A percentile compares a stretch with the other conserved stretches of the same genome.
These are phyloP conservation scores for Magnusiomyces suaveolens DNA, from an alignment of 1,139 yeast species.

Conservation along the genomic window DNA sequence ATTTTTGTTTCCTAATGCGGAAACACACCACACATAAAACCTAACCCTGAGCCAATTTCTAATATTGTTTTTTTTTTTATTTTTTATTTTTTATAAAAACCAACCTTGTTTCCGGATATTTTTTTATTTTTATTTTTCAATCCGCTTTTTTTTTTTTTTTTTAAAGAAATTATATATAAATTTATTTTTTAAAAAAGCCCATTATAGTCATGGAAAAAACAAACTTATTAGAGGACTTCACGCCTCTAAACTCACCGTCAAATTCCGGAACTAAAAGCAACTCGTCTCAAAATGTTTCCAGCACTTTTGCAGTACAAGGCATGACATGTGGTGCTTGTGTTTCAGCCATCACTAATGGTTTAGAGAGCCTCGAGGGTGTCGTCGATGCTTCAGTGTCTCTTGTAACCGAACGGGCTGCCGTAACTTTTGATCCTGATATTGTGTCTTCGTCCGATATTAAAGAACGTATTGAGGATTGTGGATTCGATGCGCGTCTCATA, in stretches of 20 bases:
- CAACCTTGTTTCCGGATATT: background rate
- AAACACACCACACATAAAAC: background rate
- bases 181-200: too few relatives aligned
- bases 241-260: background rate
- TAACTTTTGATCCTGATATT: conserved; percentile 37
- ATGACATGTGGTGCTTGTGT: conserved; percentile 89
- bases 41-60: background rate
- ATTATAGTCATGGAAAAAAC: background rate
- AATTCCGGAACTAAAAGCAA: background rate
- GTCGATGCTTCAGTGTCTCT: conserved; percentile 36
- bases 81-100: background rate
- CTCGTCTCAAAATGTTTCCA: background rate
- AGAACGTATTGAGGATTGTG: conserved; percentile 59
- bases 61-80: background rate
- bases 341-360: conserved; percentile 48
- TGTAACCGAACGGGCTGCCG: conserved; percentile 61
- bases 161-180: background rate
- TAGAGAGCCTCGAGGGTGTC: conserved; percentile 44
- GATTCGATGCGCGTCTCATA: conserved; percentile 49
- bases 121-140: background rate
- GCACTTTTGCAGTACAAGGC: conserved; percentile 10
- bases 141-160: background rate
- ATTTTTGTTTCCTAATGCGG: background rate
- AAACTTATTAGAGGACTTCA: background rate
- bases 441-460: conserved; percentile 35